Evolutionary conservation across 257 asterid genomes (phyloP), one percentile per base, ranked within the genome.

Genomic region (Solanum raphanifolium): DNA sequence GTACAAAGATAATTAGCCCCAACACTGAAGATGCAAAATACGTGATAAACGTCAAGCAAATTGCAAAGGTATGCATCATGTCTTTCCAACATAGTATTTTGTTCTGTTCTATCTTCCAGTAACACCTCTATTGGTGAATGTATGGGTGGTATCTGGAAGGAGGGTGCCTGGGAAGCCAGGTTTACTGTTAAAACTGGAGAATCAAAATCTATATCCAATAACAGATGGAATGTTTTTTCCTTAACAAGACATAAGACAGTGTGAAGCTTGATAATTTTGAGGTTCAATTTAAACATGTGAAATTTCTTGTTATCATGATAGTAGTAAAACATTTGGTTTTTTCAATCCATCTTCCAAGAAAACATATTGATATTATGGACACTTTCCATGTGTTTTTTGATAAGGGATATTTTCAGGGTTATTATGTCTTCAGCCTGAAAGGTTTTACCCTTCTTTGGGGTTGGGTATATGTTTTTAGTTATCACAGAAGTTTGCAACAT

Each of bases 1-100:
- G 99, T 89, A 96, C 99, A 29, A 96, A 96, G 92, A 96, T 96
- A 69, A 96, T 96, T 36, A 94, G 87, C 87, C 99, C 99, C 34
- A 96, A 96, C 87, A 95, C 98, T 18, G 96, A 94, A 76, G 98
- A 94, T 21, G 96, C 96, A 18, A 94, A 94, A 88, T 94, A 94
- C 89, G 94, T 94, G 36, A 93, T 94, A 41, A 94, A 94, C 71
- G 98, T 94, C 13, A 94, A 94, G 92, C 98, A 94, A 92, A 94
- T 93, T 90, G 96, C 96, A 6, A 92, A 93, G 93, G 93, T 92
- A 92, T 60, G 87, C 32, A 6, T 62, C 76, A 43, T 18, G 16
- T 66, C 31, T 82, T 75, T 81, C 65, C 35, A 12, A 13, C 31
- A 31, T 74, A 36, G 34, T 38, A n/a, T 68, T 41, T 18, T 41